phyloP scores from a whole-genome alignment of 2,329 filamentous ascomycete species.

The Westerdykella sp. region DNA sequence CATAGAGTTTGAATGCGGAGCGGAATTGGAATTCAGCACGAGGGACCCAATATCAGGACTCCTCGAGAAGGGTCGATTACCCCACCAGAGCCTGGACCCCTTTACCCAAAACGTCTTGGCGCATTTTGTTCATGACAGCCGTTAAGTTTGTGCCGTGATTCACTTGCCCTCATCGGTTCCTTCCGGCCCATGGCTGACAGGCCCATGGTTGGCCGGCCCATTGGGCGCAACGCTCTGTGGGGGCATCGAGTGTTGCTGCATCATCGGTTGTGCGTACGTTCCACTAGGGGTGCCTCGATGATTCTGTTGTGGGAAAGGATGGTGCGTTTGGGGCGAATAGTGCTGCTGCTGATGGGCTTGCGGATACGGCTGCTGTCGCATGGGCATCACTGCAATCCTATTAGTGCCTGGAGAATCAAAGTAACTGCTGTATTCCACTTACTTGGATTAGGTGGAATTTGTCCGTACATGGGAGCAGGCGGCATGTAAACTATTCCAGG shows the following conservation, averaged over 20 bases:
- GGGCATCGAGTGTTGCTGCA: conserved; percentile 36
- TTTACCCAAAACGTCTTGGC: conserved; percentile 8
- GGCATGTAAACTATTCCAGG: conserved; percentile 69
- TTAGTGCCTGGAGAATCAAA: conserved; percentile 7
- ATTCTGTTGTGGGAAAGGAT: conserved; percentile 34
- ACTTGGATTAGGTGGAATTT: conserved; percentile 68
- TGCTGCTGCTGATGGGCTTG: conserved; percentile 38
- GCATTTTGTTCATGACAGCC: conserved; percentile 1
- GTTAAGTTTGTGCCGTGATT: conserved; percentile 6
- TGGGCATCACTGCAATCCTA: conserved; percentile 30
- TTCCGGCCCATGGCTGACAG: conserved; percentile 13
- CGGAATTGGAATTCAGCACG: background rate
- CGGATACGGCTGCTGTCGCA: conserved; percentile 33
- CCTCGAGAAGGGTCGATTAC: background rate
- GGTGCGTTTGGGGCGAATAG: conserved; percentile 37
- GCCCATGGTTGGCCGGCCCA: conserved; percentile 28
- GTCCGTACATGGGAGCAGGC: conserved; percentile 66
- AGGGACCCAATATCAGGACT: background rate
- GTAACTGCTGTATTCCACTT: conserved; percentile 41
- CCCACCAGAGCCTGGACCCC: background rate
- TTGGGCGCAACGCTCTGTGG: conserved; percentile 30
- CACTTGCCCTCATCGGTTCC: conserved; percentile 35
- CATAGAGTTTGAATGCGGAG: no score
- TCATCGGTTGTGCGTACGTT: conserved; percentile 39
- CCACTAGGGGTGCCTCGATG: conserved; percentile 38